phyloP scores from a whole-genome alignment of 2,329 filamentous ascomycete species.

The Diaporthe longicolla region DNA sequence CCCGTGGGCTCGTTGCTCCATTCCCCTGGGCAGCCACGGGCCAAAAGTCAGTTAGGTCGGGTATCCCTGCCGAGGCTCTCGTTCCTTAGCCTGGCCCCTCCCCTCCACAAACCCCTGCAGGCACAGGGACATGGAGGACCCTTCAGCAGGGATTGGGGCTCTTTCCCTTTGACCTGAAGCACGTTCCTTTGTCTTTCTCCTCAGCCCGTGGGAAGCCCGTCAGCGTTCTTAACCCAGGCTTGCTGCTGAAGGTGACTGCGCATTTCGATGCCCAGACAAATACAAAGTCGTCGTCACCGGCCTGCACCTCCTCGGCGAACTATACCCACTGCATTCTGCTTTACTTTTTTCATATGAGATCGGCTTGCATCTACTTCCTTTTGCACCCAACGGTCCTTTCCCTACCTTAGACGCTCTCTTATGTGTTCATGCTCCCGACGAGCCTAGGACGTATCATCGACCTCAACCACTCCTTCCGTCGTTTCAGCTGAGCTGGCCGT shows the following conservation, averaged over 20 bases:
- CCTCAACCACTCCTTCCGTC: conserved; percentile 8
- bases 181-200: conserved; percentile 32
- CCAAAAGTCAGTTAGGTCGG: not conserved
- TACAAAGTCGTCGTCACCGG: conserved; percentile 24
- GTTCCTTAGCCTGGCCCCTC: not conserved
- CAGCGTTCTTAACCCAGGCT: not conserved
- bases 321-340: not conserved
- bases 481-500: conserved; percentile 33
- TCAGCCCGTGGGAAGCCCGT: conserved; percentile 6
- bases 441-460: conserved; percentile 17
- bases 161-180: conserved; percentile 23
- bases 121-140: conserved; percentile 24
- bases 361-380: not conserved
- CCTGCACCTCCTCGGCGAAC: not conserved
- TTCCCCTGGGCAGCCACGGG: conserved; percentile 21
- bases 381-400: conserved; percentile 19
- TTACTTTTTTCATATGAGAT: not conserved
- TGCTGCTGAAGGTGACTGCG: conserved; percentile 4
- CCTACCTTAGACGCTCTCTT: conserved; percentile 17
- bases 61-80: conserved; percentile 30
- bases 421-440: conserved; percentile 12
- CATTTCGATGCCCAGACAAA: conserved; percentile 19
- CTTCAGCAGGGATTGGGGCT: conserved; percentile 18
- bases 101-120: conserved; percentile 23
- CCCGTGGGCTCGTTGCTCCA: not conserved